Evolutionary conservation across 2,329 filamentous ascomycete species (phyloP), one percentile per base, ranked within the genome.

Genomic region (Celoporthe dispersa): DNA sequence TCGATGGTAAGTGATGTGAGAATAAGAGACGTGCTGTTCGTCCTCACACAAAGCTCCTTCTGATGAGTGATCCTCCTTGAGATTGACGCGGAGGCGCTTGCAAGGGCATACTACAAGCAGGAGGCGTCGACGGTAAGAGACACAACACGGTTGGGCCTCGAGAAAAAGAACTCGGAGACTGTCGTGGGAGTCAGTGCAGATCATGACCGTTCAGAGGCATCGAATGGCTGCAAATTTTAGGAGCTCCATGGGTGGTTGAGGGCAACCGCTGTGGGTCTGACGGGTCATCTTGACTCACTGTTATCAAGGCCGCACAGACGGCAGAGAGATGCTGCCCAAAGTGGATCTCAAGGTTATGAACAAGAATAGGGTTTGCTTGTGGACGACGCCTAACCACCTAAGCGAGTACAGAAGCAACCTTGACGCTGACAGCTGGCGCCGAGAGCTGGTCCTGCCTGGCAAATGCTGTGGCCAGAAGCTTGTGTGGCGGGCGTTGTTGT

Each of bases 141-240:
- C 14, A 61, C 14, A 51, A 37, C 2, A n/a, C 19, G 6, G n/a
- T 63, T 14, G n/a, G 25, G 16, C 11, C 61, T 19, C 39, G 39
- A 28, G n/a, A 9, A 22, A 51, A n/a, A 48, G 25, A 31, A 3
- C 39, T 51, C 41, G 51, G 39, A 44, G 41, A 48, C 62, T 64
- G 62, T 51, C 62, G 62, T 51, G 39, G 39, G 51, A n/a, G 62
- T 64, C 62, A 64, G 62, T 51, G 62, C 62, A 51, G 25, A 64
- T 64, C 62, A 48, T 48, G 41, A 22, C 62, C 41, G 41, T 22
- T 44, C 48, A 31, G 39, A 48, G 62, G 51, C 39, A 48, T 31
- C 16, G 62, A 31, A 64, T 64, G 39, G 37, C n/a, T 64, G 62
- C 62, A 64, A 48, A 51, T 64, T 64, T n/a, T 33, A 33, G 25